Evolutionary conservation across 148 eudicot species (phyloP).

Genomic region (Pouteria glomerata): DNA sequence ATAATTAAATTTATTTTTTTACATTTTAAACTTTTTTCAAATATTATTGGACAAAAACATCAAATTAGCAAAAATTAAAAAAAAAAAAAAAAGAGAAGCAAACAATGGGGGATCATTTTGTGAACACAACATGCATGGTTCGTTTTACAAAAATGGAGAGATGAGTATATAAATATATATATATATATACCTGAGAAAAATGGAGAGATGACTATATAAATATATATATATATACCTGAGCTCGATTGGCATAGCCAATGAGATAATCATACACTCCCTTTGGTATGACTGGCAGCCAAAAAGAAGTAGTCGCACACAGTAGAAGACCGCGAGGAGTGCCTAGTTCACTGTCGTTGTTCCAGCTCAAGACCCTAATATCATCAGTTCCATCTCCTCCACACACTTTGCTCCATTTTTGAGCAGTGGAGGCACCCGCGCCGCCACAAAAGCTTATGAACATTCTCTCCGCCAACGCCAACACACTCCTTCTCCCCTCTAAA

Average conservation of each 20-base stretch:
- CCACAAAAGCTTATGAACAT: conserved; percentile 43
- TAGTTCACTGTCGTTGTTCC: conserved; percentile 31
- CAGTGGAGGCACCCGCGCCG: conserved; percentile 29
- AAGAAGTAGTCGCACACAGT: conserved; percentile 41
- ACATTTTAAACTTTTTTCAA: no score
- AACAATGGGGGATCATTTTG: no score
- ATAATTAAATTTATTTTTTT: no score
- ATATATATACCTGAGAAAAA: no score
- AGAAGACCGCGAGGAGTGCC: conserved; percentile 33
- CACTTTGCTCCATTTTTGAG: conserved; percentile 33
- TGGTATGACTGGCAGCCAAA: conserved; percentile 49
- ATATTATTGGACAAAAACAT: no score
- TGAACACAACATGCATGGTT: no score
- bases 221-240: conserved; percentile 30
- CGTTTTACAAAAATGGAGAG: no score
- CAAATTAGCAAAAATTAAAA: no score
- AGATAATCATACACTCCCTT: conserved; percentile 44
- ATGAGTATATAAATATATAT: no score
- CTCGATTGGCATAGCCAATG: conserved; percentile 18
- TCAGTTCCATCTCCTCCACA: conserved; percentile 33
- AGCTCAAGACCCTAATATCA: conserved; percentile 33
- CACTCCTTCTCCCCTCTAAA: conserved; percentile 5
- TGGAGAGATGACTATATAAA: no score
- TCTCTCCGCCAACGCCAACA: conserved; percentile 45
- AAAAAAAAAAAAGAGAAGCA: no score